Base-by-base conservation (phyloP, 805 yeast species). In the Phaffomyces antillensis region DNA sequence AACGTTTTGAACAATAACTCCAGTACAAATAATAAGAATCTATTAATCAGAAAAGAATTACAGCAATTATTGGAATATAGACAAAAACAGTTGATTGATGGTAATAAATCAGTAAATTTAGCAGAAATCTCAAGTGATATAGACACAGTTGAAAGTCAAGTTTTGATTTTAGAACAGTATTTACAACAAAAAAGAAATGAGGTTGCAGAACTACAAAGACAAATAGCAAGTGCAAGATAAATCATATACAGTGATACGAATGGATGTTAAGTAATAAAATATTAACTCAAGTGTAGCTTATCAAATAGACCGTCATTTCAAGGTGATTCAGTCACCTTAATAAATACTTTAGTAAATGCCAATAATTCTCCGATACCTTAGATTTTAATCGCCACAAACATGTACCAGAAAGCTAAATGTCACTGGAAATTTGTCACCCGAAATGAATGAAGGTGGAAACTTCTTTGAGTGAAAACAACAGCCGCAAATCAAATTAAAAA, bases 1-100 rank as follows among this genome's bases (percentile, higher is more conserved):
- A 43, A 23, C 20, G 54, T 42, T 3, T 40, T 41, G 32, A 59
- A 55, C 33, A 61, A 55, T 28, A 53, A 55, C 9, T 52, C 55
- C n/a, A 55, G 67, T 5, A 35, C 36, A 20, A 42, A 45, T 10
- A 50, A 48, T 31, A 48, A 59, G 47, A 47, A 59, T 2, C 62
- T 68, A 6, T 59, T 67, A 38, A 65, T 75, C 13, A 70, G 74
- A 47, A 68, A 77, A 43, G 98, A 93, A 63, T 75, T 83, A 49
- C 95, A 88, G 65, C 91, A 86, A 55, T 67, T 93, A 52, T 73
- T 89, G 49, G 82, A 79, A 52, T 90, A 84, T 63, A 90, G 87
- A 62, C 81, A 84, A 60, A 66, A 70, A 23, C 79, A 79, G 63
- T 68, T 83, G 42, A 59, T 64, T 7, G 64, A 67, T 41, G 58